Percentiles rank a stretch among this genome's conserved stretches.
phyloP scores from a whole-genome alignment of 2,329 filamentous ascomycete species.

The Penicillium sp. region DNA sequence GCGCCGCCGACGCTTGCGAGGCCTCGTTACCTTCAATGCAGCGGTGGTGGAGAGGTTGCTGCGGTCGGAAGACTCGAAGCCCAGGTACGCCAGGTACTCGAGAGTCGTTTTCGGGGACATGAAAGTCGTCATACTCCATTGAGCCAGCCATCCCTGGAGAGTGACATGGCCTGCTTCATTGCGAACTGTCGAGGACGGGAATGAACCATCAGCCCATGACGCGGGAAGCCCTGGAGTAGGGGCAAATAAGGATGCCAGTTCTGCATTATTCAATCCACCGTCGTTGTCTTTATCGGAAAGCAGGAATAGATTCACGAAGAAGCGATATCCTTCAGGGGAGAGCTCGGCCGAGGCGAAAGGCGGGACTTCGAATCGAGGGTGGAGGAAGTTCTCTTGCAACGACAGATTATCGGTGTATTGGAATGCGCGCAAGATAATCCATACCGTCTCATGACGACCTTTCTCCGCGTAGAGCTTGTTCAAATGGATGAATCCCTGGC shows the following conservation, averaged over 20 bases:
- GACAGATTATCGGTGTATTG: slow-evolving; percentile 96
- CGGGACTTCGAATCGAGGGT: slow-evolving; percentile 92
- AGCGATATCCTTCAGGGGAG: slow-evolving; percentile 91
- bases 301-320: slow-evolving; percentile 95
- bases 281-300: slow-evolving; percentile 98
- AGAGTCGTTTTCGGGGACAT: slow-evolving; percentile 93
- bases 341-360: slow-evolving; percentile 91
- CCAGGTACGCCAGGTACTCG: slow-evolving; percentile 93
- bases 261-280: slow-evolving; percentile 84
- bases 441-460: slow-evolving; percentile 95
- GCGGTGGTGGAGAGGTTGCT: slow-evolving; percentile 77
- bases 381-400: slow-evolving; percentile 86
- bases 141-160: slow-evolving; percentile 94
- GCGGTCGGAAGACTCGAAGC: slow-evolving; percentile 79
- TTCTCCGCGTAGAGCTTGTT: slow-evolving; percentile 98
- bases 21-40: slow-evolving; percentile 90
- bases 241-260: slow-evolving; percentile 85
- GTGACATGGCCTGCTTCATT: slow-evolving; percentile 97
- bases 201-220: slow-evolving; percentile 86
- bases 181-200: slow-evolving; percentile 90
- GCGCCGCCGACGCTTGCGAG: slow-evolving; percentile 81
- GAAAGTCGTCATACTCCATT: slow-evolving; percentile 99
- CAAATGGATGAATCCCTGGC: slow-evolving; percentile 82
- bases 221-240: slow-evolving; percentile 87
- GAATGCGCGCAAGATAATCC: slow-evolving; percentile 94